Percentiles rank a stretch among this genome's conserved stretches.
phyloP scores from a whole-genome alignment of 2,329 filamentous ascomycete species.

The Talaromyces sp. region DNA sequence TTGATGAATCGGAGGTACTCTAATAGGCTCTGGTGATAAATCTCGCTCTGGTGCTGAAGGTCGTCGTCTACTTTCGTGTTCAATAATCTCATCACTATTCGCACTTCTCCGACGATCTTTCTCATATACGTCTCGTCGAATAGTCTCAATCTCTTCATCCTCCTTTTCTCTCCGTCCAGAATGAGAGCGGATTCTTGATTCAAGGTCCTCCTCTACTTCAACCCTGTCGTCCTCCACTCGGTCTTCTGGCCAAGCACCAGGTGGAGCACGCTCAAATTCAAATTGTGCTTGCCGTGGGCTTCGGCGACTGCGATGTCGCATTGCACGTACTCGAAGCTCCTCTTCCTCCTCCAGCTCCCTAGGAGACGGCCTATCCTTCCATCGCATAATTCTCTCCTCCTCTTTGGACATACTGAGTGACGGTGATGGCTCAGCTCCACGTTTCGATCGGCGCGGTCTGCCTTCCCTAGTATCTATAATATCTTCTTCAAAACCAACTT shows the following conservation, averaged over 20 bases:
- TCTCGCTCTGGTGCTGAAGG: constrained; percentile 52
- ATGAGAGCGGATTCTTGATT: constrained; percentile 11
- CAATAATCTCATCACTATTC: constrained; percentile 11
- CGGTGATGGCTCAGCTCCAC: constrained; percentile 8
- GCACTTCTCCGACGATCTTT: constrained; percentile 7
- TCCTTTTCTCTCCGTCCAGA: neutral
- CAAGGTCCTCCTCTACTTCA: constrained; percentile 8
- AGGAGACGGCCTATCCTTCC: constrained; percentile 19
- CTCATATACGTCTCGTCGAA: constrained; percentile 32
- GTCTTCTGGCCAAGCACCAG: constrained; percentile 11
- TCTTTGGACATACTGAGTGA: constrained; percentile 24
- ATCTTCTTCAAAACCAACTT: constrained; percentile 32
- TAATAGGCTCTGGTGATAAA: constrained; percentile 63
- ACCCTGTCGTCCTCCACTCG: neutral
- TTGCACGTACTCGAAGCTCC: constrained; percentile 9
- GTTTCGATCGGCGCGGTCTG: constrained; percentile 13
- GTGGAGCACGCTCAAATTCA: constrained; percentile 8
- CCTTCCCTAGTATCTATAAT: constrained; percentile 30
- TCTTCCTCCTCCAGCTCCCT: constrained; percentile 14
- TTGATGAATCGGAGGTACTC: constrained; percentile 78
- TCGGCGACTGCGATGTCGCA: constrained; percentile 7
- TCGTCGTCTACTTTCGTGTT: constrained; percentile 14
- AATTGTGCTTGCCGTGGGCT: constrained; percentile 8
- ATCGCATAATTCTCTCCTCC: constrained; percentile 21
- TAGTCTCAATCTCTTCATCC: constrained; percentile 30